Base-by-base conservation (phyloP, 768 basidiomycete species). In the Suillus variegatus region DNA sequence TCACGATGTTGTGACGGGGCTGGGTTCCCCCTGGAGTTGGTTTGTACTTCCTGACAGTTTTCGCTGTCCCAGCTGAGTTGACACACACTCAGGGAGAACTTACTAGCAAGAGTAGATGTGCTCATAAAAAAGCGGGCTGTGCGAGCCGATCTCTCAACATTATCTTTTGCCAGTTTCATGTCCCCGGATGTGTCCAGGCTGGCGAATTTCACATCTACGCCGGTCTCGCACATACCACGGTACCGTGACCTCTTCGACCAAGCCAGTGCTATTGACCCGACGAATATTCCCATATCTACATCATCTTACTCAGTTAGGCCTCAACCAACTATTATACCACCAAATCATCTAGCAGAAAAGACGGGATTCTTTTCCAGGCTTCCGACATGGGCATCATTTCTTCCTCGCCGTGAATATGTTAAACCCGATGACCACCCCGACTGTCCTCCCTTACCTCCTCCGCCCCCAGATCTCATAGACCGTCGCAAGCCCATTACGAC, bases 301-400 rank as follows among this genome's bases (percentile, higher is more conserved):
- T 70, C 35, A 7, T 64, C 63, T 22, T 14, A 61, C 43, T 63
- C 73, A 35, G 52, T 62, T 0, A 54, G 62, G 2, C 74, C 73
- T 16, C 70, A 74, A 6, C 58, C 64, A 10, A 66, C 73, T 14
- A 32, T 43, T 60, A 6, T 43, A 60, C 28, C 58, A 43, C 6
- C 41, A 43, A 13, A 63, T 41, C 38, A 76, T 38, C 84, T 84
- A 46, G 78, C 88, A 67, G 86, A 82, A 66, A 84, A 86, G 13
- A 81, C 87, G 70, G 69, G 89, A 52, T 86, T 83, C 71, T 89
- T 88, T 9, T 90, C 88, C 72, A 81, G 88, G 32, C 87, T 87
- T 22, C 79, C 78, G 0, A 72, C 85, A 12, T 80, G 84, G 52
- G 83, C 81, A 70, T 74, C 78, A 10, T 69, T 75, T 0, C 75